Base-by-base conservation (phyloP, 441 rosid species). In the Jatropha podagrica region DNA sequence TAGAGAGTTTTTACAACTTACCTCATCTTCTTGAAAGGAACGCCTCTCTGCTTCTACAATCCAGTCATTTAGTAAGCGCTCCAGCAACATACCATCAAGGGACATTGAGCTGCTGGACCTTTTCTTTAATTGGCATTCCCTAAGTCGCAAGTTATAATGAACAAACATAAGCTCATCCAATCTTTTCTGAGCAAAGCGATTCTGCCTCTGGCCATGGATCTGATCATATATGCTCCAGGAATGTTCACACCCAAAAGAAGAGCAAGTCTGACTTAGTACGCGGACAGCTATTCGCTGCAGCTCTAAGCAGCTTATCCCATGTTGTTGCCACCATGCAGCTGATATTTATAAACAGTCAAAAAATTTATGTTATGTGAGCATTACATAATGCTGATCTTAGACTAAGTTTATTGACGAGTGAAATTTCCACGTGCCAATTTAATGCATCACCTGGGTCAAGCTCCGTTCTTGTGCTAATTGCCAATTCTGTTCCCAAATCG, bases 291-390 rank as follows among this genome's bases (percentile, higher is more conserved):
- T 88, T 73, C 88, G 83, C 77, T 91, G 98, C 55, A 95, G 92
- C 79, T 95, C 96, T 78, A 87, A 86, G 91, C 97, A 91, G 81
- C 90, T 85, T 85, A 83, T 91, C 77, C 93, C 92, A 70, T 91
- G 93, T 64, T 87, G 91, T 79, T 88, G 93, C 96, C 98, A 93
- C 99, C 98, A 95, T 20, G 91, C 87, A 9, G 97, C 93, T 91
- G 79, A 73, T 48, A 75, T 49, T 40, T 4, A 18, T 12, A 74
- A n/a, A 20, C 32, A 20, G 14, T 64, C 62, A 40, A 60, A 48
- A 7, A 61, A 37, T 61, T 13, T 17, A 58, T 18, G 9, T 17
- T 10, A 69, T 4, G 10, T n/a, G 3, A 17, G 17, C 10, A 55
- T 69, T 41, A 58, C 73, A 69, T 32, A 26, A 1, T 9, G 4